Conservation (phyloP, 108 stramenopile genomes). For the Stephanodiscus minutulus region DNA sequence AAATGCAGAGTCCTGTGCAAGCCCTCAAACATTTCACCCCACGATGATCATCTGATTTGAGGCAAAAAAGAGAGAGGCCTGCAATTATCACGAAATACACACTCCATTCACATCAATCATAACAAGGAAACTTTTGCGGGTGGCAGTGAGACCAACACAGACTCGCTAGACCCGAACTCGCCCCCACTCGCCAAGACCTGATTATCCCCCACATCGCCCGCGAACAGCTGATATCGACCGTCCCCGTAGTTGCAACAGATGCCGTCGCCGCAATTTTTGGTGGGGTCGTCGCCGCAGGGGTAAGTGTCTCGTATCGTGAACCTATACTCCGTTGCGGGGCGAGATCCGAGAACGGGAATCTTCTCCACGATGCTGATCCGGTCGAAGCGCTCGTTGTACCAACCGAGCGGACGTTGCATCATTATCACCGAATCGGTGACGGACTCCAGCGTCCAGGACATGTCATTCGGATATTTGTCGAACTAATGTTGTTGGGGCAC, state of each 20-base stretch:
- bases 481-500: not conserved
- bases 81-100: no score
- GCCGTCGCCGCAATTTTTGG: conserved; percentile 38
- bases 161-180: conserved; percentile 16
- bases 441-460: conserved; percentile 42
- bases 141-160: conserved; percentile 16
- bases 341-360: conserved; percentile 28
- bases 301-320: conserved; percentile 44
- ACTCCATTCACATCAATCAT: not conserved
- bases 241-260: conserved; percentile 45
- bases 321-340: conserved; percentile 16
- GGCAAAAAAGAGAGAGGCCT: no score
- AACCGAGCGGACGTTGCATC: conserved; percentile 32
- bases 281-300: conserved; percentile 28
- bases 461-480: conserved; percentile 21
- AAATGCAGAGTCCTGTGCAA: no score
- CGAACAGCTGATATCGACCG: conserved; percentile 28
- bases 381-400: conserved; percentile 45
- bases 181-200: conserved; percentile 40
- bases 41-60: no score
- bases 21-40: no score
- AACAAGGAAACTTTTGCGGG: not conserved
- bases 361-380: conserved; percentile 34
- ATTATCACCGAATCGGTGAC: conserved; percentile 29
- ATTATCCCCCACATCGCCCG: conserved; percentile 26